Conservation (phyloP, 2,329 filamentous ascomycete species). For the Elsinoe necatrix region DNA sequence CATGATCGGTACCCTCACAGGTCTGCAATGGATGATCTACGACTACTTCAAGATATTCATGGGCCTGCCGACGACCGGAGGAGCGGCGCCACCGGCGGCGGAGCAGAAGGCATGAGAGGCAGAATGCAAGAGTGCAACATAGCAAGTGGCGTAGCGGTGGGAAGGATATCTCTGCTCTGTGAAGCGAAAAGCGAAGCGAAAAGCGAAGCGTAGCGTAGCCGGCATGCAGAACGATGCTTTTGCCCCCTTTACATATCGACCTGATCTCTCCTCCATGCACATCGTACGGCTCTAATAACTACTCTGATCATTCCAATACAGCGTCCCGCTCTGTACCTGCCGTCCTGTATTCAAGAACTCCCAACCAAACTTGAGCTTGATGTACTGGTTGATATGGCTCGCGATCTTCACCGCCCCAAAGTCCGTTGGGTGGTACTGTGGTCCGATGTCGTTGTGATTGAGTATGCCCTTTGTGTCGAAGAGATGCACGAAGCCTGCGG, state of each 20-base stretch:
- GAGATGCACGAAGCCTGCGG: conserved; percentile 46
- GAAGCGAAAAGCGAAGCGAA: not conserved
- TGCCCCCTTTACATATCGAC: not conserved
- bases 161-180: not conserved
- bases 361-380: conserved; percentile 50
- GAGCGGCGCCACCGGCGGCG: conserved; percentile 48
- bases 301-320: conserved; percentile 18
- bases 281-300: not conserved
- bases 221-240: not conserved
- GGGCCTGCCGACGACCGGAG: conserved; percentile 69
- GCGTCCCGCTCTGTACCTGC: conserved; percentile 38
- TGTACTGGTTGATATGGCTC: conserved; percentile 51
- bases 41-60: conserved; percentile 47
- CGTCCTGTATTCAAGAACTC: conserved; percentile 47
- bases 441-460: conserved; percentile 54
- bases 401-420: conserved; percentile 54
- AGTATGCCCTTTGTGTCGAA: conserved; percentile 55
- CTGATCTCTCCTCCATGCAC: not conserved
- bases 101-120: conserved; percentile 32
- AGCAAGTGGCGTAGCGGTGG: not conserved
- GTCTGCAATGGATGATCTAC: conserved; percentile 82
- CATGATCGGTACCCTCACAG: conserved; percentile 72
- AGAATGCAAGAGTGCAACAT: not conserved
- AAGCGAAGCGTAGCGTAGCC: not conserved
- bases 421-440: conserved; percentile 53